Base-by-base conservation (phyloP, 495 filamentous ascomycete genomes). In the Penicillium tannophilum region DNA sequence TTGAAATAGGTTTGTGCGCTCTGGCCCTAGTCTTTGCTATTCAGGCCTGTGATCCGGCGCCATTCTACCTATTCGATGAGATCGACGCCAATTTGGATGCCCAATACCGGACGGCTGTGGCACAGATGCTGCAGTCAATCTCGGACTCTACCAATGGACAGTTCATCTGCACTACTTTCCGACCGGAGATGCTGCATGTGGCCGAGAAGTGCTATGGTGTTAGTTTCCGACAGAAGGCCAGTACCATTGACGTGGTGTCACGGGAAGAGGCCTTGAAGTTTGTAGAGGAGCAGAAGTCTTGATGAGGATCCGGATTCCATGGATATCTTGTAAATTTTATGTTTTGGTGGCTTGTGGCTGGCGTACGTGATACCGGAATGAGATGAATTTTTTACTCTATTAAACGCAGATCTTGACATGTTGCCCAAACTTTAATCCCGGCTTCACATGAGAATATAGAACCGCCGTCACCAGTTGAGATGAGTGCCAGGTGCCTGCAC, bases 61-160 rank as follows among this genome's bases (percentile, higher is more conserved):
- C 94, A 12, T 98, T 99, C 78, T 97, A 98, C 74, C 90, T 99
- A 61, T 99, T 99, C 61, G 94, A 99, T 70, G 94, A 99, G 77
- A 96, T 99, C 67, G 94, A 99, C 72, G 94, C 94, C 69, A 98
- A 98, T 70, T 84, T 99, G 20, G 94, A 99, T 73, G 92, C 93
- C 8, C 94, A 97, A 75, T 98, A 98, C 78, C 86, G 94, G 39
- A 96, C 93, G 4, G 93, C 93, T 1, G 93, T 97, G 23, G 94
- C 94, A 5, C 81, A 88, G 60, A 90, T 97, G 81, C 80, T 98
- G 17, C 77, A 90, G 63, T 86, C 86, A 42, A 90, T 93, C 62
- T 90, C 90, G 10, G 79, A 78, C 55, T 71, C 75, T 30, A 79
- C 76, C 10, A 78, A 75, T 31, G 77, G 76, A 3, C 89, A 92